phyloP scores from a whole-genome alignment of 192 early-diverging fungal species.

The Podochytrium sp. region DNA sequence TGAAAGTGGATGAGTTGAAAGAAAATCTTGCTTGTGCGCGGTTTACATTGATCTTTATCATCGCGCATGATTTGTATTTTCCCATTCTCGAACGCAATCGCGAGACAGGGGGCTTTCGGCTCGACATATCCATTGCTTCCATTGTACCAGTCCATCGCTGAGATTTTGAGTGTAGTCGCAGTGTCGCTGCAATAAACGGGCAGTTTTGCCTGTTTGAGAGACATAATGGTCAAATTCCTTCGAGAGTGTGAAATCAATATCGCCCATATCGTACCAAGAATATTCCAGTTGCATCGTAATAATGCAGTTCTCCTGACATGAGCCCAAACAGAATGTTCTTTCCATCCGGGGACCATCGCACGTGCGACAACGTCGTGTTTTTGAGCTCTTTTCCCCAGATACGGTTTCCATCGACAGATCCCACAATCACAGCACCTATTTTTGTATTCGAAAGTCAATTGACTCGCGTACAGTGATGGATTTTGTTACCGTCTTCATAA shows the following conservation, averaged over 20 bases:
- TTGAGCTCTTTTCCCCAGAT: slow-evolving; percentile 67
- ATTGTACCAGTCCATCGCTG: slow-evolving; percentile 58
- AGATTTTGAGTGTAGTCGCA: slow-evolving; percentile 44
- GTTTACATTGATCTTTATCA: slow-evolving; percentile 50
- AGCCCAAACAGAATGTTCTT: slow-evolving; percentile 62
- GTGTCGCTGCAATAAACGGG: slow-evolving; percentile 46
- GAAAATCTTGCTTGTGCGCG: neutral
- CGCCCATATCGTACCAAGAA: slow-evolving; percentile 44
- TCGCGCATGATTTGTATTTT: slow-evolving; percentile 64
- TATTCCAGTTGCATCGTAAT: slow-evolving; percentile 56
- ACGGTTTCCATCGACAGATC: slow-evolving; percentile 64
- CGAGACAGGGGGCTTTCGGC: slow-evolving; percentile 52
- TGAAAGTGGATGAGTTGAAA: neutral
- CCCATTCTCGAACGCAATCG: slow-evolving; percentile 61
- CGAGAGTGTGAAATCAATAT: neutral
- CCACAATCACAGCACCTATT: slow-evolving; percentile 63
- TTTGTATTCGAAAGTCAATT: neutral
- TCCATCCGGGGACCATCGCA: slow-evolving; percentile 64
- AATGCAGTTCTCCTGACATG: slow-evolving; percentile 51
- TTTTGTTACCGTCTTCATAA: slow-evolving; percentile 56
- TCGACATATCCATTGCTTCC: slow-evolving; percentile 56
- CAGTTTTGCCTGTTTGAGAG: slow-evolving; percentile 46
- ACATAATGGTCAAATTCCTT: neutral
- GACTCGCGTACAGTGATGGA: neutral
- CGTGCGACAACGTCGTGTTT: slow-evolving; percentile 41